Percentiles rank a stretch among this genome's conserved stretches.
Conservation (phyloP, 495 filamentous ascomycete genomes). For the Neurospora sp. region DNA sequence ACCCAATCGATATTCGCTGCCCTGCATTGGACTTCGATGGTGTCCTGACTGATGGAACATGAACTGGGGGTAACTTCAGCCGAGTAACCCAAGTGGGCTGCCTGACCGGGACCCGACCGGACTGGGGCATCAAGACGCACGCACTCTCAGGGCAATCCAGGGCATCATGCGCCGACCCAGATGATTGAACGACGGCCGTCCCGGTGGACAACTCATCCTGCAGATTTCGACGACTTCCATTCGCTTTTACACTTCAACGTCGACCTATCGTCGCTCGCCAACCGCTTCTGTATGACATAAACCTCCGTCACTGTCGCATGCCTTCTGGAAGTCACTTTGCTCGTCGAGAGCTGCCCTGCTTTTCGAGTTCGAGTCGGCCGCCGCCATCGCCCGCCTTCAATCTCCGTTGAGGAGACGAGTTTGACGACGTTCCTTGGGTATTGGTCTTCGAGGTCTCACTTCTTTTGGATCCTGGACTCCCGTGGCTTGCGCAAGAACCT, state of each 20-base stretch:
- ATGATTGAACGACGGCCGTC: constrained; percentile 14
- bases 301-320: constrained; percentile 2
- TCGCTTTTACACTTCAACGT: constrained; percentile 11
- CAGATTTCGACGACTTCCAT: constrained; percentile 32
- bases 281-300: constrained; percentile 16
- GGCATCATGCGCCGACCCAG: background rate
- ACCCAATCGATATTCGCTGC: background rate
- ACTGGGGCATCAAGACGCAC: background rate
- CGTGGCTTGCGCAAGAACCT: background rate
- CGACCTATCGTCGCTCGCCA: constrained; percentile 2
- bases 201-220: constrained; percentile 40
- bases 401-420: background rate
- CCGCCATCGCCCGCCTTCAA: background rate
- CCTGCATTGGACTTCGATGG: background rate
- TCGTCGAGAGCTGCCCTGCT: constrained; percentile 6
- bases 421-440: background rate
- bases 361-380: background rate
- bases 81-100: background rate
- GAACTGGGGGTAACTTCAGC: background rate
- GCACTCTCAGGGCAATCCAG: background rate
- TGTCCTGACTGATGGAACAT: background rate
- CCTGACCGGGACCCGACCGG: background rate
- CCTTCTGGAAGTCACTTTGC: background rate
- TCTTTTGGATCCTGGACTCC: background rate
- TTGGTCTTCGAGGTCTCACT: background rate